These are phyloP conservation scores for Pseudoperonospora humuli DNA, from an alignment of 352 stramenopile species.

Conservation along the genomic window DNA sequence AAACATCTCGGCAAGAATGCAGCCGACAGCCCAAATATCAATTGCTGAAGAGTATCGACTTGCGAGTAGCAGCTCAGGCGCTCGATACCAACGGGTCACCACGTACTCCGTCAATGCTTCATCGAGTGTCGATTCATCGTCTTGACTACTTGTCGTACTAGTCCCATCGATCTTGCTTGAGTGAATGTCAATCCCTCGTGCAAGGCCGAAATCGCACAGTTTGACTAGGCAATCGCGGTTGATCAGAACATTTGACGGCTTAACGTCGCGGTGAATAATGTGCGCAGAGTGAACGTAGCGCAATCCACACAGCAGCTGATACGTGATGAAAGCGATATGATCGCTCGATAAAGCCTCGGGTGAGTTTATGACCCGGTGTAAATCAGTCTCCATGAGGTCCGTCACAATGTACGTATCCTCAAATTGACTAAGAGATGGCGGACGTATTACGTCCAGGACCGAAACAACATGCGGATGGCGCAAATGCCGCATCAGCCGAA, in stretches of 20 bases:
- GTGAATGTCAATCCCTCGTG: conserved; percentile 55
- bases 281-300: conserved; percentile 84
- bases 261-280: conserved; percentile 90
- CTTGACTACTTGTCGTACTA: conserved; percentile 25
- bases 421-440: conserved; percentile 58
- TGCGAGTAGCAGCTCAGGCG: conserved; percentile 89
- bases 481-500: conserved; percentile 77
- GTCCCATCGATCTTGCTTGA: conserved; percentile 17
- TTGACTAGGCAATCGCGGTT: conserved; percentile 88
- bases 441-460: conserved; percentile 71
- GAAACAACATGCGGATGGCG: conserved; percentile 61
- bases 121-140: conserved; percentile 32
- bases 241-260: conserved; percentile 95
- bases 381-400: conserved; percentile 75
- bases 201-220: conserved; percentile 87
- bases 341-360: conserved; percentile 56
- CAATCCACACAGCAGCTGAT: conserved; percentile 73
- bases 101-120: conserved; percentile 87
- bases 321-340: conserved; percentile 79
- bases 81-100: conserved; percentile 92
- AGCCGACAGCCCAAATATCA: conserved; percentile 95
- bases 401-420: conserved; percentile 84
- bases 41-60: conserved; percentile 93
- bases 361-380: conserved; percentile 78
- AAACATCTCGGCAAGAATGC: conserved; percentile 98